A percentile compares a stretch with the other conserved stretches of the same genome.
These are phyloP conservation scores for Plenodomus biglobosus DNA, from an alignment of 2,329 filamentous ascomycete genomes.

Conservation along the genomic window DNA sequence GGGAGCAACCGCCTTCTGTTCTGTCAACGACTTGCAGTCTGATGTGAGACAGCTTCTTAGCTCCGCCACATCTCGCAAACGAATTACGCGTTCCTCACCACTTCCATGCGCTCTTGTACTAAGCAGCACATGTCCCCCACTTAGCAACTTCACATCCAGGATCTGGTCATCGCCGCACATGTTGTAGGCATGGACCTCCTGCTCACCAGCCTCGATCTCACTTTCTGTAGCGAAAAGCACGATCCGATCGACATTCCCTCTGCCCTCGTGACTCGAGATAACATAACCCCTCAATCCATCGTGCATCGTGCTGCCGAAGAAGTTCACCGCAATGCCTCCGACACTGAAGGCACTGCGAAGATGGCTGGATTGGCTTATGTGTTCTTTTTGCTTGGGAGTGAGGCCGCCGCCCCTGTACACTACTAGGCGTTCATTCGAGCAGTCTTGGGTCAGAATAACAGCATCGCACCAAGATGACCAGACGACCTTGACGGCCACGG, in stretches of 20 bases:
- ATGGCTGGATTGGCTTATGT: not conserved
- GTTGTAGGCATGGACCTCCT: slow-evolving; percentile 1
- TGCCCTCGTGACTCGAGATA: not conserved
- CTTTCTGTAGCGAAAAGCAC: slow-evolving; percentile 13
- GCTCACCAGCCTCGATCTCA: slow-evolving; percentile 5
- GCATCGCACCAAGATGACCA: slow-evolving; percentile 41
- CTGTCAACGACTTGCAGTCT: not conserved
- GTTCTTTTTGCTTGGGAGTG: slow-evolving; percentile 5
- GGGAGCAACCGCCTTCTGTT: not conserved
- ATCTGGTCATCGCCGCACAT: slow-evolving; percentile 1
- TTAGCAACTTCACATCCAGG: slow-evolving; percentile 11
- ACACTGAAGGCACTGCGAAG: slow-evolving; percentile 2
- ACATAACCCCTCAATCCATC: slow-evolving; percentile 24
- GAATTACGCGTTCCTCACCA: not conserved
- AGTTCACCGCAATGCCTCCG: not conserved
- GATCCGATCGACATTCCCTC: slow-evolving; percentile 2
- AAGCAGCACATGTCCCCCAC: slow-evolving; percentile 4
- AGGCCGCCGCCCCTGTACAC: slow-evolving; percentile 27
- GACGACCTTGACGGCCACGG: slow-evolving; percentile 15
- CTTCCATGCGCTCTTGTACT: not conserved
- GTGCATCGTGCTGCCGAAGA: slow-evolving; percentile 27
- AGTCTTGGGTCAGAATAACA: slow-evolving; percentile 7
- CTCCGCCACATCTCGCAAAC: slow-evolving; percentile 3
- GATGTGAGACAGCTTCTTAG: not conserved
- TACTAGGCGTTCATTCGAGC: slow-evolving; percentile 1